phyloP scores from a whole-genome alignment of 768 basidiomycete species.

The Xanthoconium stramineum region DNA sequence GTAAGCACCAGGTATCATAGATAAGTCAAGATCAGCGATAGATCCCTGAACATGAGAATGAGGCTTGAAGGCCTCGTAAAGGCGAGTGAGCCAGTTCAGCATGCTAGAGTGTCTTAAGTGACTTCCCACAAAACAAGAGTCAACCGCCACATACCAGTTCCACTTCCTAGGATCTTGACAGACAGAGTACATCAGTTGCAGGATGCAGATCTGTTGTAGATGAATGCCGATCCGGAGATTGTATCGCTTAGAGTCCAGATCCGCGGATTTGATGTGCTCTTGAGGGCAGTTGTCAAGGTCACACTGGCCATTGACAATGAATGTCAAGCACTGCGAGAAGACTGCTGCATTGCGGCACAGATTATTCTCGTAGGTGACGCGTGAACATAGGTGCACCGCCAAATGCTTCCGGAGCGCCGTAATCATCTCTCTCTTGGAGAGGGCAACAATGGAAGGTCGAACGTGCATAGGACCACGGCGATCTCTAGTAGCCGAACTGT shows the following conservation, averaged over 20 bases:
- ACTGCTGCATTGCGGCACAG: conserved; percentile 26
- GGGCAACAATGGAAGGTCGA: background rate
- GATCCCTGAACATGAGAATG: conserved; percentile 46
- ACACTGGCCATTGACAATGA: conserved; percentile 33
- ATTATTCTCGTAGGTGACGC: conserved; percentile 33
- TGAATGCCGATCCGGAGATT: conserved; percentile 43
- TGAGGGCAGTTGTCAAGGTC: conserved; percentile 31
- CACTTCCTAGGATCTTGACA: background rate
- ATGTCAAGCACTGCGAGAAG: conserved; percentile 40
- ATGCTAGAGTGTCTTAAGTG: background rate
- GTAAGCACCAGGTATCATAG: conserved; percentile 38
- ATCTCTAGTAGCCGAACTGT: background rate
- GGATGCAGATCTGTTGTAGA: conserved; percentile 48
- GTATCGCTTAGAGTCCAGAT: conserved; percentile 34
- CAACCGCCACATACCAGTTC: background rate
- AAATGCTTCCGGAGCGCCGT: conserved; percentile 25
- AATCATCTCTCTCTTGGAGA: conserved; percentile 23
- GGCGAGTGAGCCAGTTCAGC: conserved; percentile 35
- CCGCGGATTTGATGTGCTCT: conserved; percentile 32
- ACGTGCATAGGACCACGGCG: background rate
- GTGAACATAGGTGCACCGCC: conserved; percentile 22
- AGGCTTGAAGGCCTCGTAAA: conserved; percentile 53
- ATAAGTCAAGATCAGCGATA: conserved; percentile 31
- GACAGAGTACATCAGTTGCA: conserved; percentile 31
- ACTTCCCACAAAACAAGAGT: too few species aligned